Percentiles rank a stretch among this genome's conserved stretches.
phyloP scores from a whole-genome alignment of 2,329 filamentous ascomycete genomes.

The Diaporthe ilicicola region DNA sequence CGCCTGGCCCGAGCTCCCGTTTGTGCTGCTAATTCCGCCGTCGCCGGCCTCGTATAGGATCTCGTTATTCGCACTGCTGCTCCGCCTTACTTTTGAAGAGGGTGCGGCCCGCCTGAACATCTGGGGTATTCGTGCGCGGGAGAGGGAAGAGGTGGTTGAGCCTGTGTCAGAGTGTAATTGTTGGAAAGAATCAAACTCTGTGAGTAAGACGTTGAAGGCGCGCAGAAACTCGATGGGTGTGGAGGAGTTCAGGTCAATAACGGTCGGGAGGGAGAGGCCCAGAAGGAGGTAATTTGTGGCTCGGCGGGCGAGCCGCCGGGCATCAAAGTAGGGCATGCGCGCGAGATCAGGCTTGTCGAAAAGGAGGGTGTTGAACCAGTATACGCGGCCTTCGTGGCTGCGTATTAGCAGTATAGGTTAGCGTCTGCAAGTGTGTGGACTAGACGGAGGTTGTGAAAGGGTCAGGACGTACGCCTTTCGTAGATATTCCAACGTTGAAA shows the following conservation, averaged over 20 bases:
- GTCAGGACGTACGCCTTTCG: constrained; percentile 78
- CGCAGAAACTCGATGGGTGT: constrained; percentile 86
- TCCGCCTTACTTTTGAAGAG: constrained; percentile 64
- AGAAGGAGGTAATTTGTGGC: constrained; percentile 94
- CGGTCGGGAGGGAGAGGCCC: constrained; percentile 87
- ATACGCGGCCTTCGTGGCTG: constrained; percentile 91
- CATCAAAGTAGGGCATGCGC: constrained; percentile 86
- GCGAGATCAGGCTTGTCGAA: constrained; percentile 84
- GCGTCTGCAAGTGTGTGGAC: neutral
- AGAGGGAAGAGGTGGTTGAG: constrained; percentile 72
- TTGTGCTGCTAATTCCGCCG: constrained; percentile 34
- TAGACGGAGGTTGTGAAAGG: neutral
- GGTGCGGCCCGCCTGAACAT: constrained; percentile 78
- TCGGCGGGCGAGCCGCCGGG: constrained; percentile 84
- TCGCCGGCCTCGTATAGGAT: constrained; percentile 41
- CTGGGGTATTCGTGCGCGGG: constrained; percentile 80
- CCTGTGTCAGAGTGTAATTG: constrained; percentile 84
- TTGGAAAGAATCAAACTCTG: constrained; percentile 95
- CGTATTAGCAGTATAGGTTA: constrained; percentile 20
- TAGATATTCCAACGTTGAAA: constrained; percentile 92
- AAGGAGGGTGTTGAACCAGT: constrained; percentile 98
- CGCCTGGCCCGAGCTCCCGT: constrained; percentile 27
- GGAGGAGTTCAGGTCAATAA: constrained; percentile 86
- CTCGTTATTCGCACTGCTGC: constrained; percentile 54
- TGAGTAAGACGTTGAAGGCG: constrained; percentile 82